Base-by-base conservation (phyloP, 257 asterid genomes). In the Gentiana dahurica region DNA sequence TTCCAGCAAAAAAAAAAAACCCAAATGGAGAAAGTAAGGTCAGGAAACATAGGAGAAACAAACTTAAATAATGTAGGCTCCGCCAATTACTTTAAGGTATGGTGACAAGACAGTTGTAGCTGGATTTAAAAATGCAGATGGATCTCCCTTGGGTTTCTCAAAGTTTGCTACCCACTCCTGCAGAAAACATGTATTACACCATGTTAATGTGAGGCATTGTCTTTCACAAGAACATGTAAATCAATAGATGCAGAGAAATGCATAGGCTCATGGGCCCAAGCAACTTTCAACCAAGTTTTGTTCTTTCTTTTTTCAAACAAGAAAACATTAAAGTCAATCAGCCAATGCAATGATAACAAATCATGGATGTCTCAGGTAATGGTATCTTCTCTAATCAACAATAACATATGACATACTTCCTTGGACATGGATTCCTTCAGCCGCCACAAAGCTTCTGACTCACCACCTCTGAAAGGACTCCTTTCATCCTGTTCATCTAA, bases 141-240 rank as follows among this genome's bases (percentile, higher is more conserved):
- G 98, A 77, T 87, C 92, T 44, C 96, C 96, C 80, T 87, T 87
- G 59, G 98, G 98, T 69, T 91, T 91, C 83, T 91, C 98, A 72
- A 91, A 91, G 64, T 77, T 83, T 45, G 96, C 87, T 57, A 85
- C 90, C 96, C 96, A 87, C 13, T 82, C 95, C 96, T 87, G 75
- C 69, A 51, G 64, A 53, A 54, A 71, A n/a, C 10, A 69, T 49
- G 33, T 48, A 13, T 50, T 36, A 67, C 48, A 50, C 53, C 3
- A 50, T 50, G 49, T 38, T 46, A 57, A 51, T 6, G 49, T 38
- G 51, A 13, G 37, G 8, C 50, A 51, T 4, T 8, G 33, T 15
- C 34, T 12, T 47, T 38, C 15, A 24, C 36, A 49, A 48, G 47
- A n/a, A 5, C 15, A 37, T 32, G 35, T 3, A 5, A 15, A 37